These are phyloP conservation scores for Chaetomium fimeti DNA, from an alignment of 495 filamentous ascomycete species.

Conservation along the genomic window DNA sequence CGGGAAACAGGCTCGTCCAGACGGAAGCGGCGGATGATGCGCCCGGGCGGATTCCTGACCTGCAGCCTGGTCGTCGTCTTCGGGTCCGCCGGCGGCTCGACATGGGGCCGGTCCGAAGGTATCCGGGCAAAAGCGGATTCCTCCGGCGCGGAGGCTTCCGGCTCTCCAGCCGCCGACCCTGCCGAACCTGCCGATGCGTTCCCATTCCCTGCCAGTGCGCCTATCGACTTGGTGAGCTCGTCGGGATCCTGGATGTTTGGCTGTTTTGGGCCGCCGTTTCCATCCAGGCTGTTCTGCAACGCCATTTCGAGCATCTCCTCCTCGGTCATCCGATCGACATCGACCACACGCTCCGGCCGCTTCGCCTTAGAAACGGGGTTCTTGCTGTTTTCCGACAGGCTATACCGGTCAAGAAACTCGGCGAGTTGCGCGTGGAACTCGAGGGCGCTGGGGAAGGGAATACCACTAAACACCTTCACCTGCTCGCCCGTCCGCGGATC, in stretches of 20 bases:
- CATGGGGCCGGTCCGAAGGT: slow-evolving; percentile 66
- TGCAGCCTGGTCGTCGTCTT: slow-evolving; percentile 82
- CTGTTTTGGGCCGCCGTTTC: slow-evolving; percentile 22
- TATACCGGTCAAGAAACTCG: slow-evolving; percentile 95
- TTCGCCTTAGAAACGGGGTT: slow-evolving; percentile 88
- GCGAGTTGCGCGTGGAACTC: slow-evolving; percentile 90
- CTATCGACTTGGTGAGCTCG: slow-evolving; percentile 63
- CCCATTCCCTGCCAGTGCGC: slow-evolving; percentile 54
- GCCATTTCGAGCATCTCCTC: slow-evolving; percentile 96
- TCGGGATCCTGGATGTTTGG: slow-evolving; percentile 69
- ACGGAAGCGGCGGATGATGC: slow-evolving; percentile 77
- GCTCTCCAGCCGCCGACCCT: slow-evolving; percentile 20
- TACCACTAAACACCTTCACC: slow-evolving; percentile 91
- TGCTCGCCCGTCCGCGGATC: slow-evolving; percentile 96
- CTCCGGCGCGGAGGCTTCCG: slow-evolving; percentile 22
- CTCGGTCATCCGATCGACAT: slow-evolving; percentile 86
- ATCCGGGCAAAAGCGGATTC: slow-evolving; percentile 64
- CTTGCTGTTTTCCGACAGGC: slow-evolving; percentile 77
- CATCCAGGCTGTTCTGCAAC: slow-evolving; percentile 74
- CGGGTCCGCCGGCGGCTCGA: slow-evolving; percentile 68
- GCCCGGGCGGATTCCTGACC: slow-evolving; percentile 76
- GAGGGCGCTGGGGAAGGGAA: slow-evolving; percentile 66
- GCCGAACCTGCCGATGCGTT: slow-evolving; percentile 56
- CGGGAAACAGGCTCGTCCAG: slow-evolving; percentile 76
- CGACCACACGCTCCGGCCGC: slow-evolving; percentile 63